Percentiles rank a stretch among this genome's conserved stretches.
These are phyloP conservation scores for Aspergillus coremiiformis DNA, from an alignment of 495 filamentous ascomycete species.

Conservation along the genomic window DNA sequence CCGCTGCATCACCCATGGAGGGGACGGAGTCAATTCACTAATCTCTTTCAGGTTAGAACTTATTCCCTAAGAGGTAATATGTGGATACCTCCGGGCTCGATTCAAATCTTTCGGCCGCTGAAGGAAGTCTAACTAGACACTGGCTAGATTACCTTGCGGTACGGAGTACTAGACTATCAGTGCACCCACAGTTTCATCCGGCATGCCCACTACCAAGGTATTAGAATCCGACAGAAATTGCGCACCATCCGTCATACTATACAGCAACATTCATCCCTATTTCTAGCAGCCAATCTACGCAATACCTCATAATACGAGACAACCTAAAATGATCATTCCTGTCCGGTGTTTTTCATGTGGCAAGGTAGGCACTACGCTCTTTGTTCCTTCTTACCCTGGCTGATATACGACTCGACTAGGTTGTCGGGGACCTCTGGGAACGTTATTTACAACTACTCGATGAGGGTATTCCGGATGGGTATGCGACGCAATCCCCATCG, in stretches of 20 bases:
- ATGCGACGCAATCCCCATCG: constrained; percentile 7
- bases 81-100: not conserved
- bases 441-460: constrained; percentile 78
- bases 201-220: too few relatives aligned
- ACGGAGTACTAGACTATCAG: too few relatives aligned
- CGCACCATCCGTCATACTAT: not conserved
- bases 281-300: not conserved
- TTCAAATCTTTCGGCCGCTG: constrained; percentile 2
- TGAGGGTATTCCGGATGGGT: constrained; percentile 72
- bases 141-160: not conserved
- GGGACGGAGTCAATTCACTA: not conserved
- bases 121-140: not conserved
- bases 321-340: constrained; percentile 79
- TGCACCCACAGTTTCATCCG: too few relatives aligned
- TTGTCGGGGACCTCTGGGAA: constrained; percentile 96
- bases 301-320: constrained; percentile 1
- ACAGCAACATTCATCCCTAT: not conserved
- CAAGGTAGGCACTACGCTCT: constrained; percentile 58
- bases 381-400: not conserved
- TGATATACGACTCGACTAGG: constrained; percentile 45
- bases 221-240: not conserved
- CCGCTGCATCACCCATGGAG: not conserved
- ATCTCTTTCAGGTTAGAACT: not conserved
- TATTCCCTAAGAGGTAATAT: not conserved
- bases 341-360: constrained; percentile 98